Conservation (phyloP, 176 grass and related monocot genomes). For the Musa itinerans region DNA sequence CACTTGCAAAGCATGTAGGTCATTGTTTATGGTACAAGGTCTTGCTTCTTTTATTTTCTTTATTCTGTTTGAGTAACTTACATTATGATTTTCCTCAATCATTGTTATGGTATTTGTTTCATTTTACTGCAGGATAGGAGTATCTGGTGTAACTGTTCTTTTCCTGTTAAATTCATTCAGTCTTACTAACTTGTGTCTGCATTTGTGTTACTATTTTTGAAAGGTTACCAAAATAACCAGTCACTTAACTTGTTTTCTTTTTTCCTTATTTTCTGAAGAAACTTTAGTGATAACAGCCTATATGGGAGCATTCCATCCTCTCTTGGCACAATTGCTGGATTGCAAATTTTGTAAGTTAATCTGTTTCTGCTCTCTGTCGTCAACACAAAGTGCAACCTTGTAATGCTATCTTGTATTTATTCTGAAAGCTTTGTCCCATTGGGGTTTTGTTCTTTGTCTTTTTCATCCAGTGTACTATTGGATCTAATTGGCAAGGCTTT, state of each 20-base stretch:
- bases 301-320: constrained; percentile 61
- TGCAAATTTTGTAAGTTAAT: constrained; percentile 78
- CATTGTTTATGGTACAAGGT: background rate
- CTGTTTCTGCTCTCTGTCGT: background rate
- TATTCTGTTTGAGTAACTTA: background rate
- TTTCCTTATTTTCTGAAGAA: constrained; percentile 39
- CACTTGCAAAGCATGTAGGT: constrained; percentile 86
- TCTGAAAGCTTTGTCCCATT: background rate
- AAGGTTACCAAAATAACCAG: background rate
- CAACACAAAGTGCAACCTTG: background rate
- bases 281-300: constrained; percentile 84
- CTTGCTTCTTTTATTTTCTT: background rate
- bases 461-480: background rate
- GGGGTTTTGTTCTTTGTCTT: background rate
- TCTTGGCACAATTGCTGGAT: constrained; percentile 55
- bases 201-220: background rate
- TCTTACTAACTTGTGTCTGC: background rate
- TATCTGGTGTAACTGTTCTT: too few species aligned
- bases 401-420: constrained; percentile 5
- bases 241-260: background rate
- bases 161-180: too few species aligned
- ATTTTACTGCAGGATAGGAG: background rate
- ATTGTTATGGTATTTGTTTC: background rate
- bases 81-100: background rate
- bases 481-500: background rate